phyloP scores from a whole-genome alignment of 164 flowering plant genomes.

The Chloranthus sessilifolius region DNA sequence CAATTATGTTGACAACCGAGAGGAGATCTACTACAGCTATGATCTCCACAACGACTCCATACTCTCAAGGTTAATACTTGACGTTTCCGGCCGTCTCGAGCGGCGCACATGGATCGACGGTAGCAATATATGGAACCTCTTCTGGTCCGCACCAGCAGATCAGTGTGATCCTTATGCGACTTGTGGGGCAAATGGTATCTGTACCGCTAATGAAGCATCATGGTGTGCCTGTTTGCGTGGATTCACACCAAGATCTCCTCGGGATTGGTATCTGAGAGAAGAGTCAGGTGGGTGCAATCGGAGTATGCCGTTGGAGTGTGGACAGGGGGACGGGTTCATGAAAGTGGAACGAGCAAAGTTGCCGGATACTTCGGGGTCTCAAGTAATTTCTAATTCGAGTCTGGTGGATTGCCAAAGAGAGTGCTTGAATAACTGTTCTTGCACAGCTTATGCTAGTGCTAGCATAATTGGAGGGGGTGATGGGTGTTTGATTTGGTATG shows the following conservation, averaged over 20 bases:
- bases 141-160: conserved; percentile 16
- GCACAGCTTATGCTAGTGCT: conserved; percentile 23
- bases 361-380: conserved; percentile 18
- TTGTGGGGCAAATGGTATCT: conserved; percentile 26
- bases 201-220: conserved; percentile 5
- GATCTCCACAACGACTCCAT: conserved; percentile 1
- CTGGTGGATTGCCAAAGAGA: conserved; percentile 16
- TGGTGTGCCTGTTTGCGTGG: conserved; percentile 33
- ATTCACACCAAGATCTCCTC: conserved; percentile 23
- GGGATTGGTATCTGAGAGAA: conserved; percentile 30
- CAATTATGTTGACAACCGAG: background rate
- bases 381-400: conserved; percentile 7
- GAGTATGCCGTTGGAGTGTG: conserved; percentile 15
- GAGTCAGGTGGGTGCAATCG: conserved; percentile 38
- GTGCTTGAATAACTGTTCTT: conserved; percentile 29
- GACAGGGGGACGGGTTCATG: conserved; percentile 14
- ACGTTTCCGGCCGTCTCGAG: conserved; percentile 4
- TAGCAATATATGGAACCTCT: background rate
- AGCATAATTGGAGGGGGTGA: conserved; percentile 17
- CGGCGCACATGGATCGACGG: background rate
- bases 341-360: conserved; percentile 14
- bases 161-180: conserved; percentile 24
- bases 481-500: conserved; percentile 31
- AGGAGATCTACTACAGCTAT: conserved; percentile 11
- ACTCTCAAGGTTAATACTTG: background rate